Evolutionary conservation across 495 filamentous ascomycete species (phyloP).

Genomic region (Neurospora sp.): DNA sequence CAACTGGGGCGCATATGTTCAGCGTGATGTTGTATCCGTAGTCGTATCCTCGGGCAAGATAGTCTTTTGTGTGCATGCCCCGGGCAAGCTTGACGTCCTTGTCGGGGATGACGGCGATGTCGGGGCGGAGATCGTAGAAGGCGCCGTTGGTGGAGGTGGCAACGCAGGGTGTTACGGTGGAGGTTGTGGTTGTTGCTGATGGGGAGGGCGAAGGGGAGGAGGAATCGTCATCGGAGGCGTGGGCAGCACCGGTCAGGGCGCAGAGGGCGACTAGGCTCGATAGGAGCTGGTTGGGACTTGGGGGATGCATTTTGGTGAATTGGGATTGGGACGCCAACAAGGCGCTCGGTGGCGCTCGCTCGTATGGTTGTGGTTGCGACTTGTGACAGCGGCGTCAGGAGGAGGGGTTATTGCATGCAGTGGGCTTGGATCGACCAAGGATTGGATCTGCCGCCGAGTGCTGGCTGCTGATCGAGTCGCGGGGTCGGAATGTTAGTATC

Average conservation of each 20-base stretch:
- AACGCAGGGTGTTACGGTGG: conserved; percentile 57
- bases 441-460: background rate
- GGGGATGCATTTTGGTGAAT: conserved; percentile 13
- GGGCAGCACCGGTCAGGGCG: conserved; percentile 6
- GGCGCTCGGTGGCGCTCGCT: conserved; percentile 1
- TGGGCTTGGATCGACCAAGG: background rate
- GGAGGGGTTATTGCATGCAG: background rate
- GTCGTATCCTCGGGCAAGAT: conserved; percentile 74
- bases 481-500: background rate
- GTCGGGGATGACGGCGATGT: conserved; percentile 47
- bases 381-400: background rate
- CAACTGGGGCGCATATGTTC: conserved; percentile 83
- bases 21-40: conserved; percentile 86
- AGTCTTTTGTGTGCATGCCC: conserved; percentile 47
- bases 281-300: background rate
- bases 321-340: background rate
- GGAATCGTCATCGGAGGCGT: conserved; percentile 8
- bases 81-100: conserved; percentile 25
- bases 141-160: conserved; percentile 63
- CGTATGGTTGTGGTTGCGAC: background rate
- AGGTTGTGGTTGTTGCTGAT: conserved; percentile 11
- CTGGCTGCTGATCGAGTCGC: background rate
- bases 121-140: conserved; percentile 82
- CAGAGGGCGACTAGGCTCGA: conserved; percentile 11
- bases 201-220: conserved; percentile 4